Evolutionary conservation across 1,284 basidiomycete genomes (phyloP), one percentile per base, ranked within the genome.

Genomic region (Ceratorhiza oryzae-sativae): DNA sequence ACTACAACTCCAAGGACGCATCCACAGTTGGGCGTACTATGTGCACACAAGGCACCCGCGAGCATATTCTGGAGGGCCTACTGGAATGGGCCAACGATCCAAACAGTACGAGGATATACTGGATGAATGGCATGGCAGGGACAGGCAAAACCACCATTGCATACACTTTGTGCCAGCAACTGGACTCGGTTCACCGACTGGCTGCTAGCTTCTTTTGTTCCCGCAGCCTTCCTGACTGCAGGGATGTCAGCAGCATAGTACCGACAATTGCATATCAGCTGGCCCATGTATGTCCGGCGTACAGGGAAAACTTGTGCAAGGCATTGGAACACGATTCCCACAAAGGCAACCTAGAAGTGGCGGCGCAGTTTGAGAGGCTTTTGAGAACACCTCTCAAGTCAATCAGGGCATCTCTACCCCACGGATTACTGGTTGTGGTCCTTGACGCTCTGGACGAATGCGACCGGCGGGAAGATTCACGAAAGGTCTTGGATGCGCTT

Each of bases 41-140:
- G 3, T 72, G 71, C 30, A 53, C 67, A 20, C 27, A 34, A 27
- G 70, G 65, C 13, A 77, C 76, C 3, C 75, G 76, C 9, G 58
- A 59, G 23, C 46, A 46, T 15, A 51, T 75, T 6, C 45, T 77
- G 4, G 27, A 72, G 15, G 73, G 75, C 36, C 56, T 77, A 6
- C 32, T 60, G 13, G 42, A 27, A 5, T 77, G 75, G 76, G 55
- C 48, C n/a, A n/a, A n/a, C n/a, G n/a, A n/a, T n/a, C n/a, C n/a
- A n/a, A n/a, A n/a, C n/a, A n/a, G n/a, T n/a, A n/a, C n/a, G n/a
- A 65, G 51, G 23, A 25, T 65, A 2, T 65, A 51, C 48, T 65
- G 61, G 61, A 18, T 65, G 61, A 63, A 36, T 12, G 49, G 49
- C 20, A 56, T 27, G 36, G 36, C 36, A 13, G n/a, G n/a, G n/a